Conservation (phyloP, 2,329 filamentous ascomycete genomes). For the Aureobasidium lini region DNA sequence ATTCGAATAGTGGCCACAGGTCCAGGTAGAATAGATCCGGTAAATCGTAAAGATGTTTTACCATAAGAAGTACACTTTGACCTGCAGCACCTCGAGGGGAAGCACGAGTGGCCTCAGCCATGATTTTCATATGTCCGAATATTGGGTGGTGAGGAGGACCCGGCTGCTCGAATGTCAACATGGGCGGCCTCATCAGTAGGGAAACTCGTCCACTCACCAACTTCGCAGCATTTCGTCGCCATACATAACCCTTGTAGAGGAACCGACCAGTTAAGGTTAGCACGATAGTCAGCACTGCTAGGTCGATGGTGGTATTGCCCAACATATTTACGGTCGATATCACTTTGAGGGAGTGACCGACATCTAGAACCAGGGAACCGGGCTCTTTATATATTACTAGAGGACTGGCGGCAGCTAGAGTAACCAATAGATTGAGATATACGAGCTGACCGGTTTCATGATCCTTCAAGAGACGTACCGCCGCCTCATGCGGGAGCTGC, state of each 20-base stretch:
- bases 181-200: fast-evolving
- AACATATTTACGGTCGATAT: too few relatives aligned
- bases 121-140: constrained; percentile 34
- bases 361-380: too few relatives aligned
- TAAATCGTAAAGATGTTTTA: constrained; percentile 32
- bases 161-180: constrained; percentile 23
- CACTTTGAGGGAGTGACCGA: too few relatives aligned
- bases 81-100: constrained; percentile 31
- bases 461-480: too few relatives aligned
- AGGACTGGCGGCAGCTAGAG: too few relatives aligned
- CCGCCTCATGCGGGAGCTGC: too few relatives aligned
- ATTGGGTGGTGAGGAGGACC: constrained; percentile 35
- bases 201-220: neutral
- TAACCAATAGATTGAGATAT: too few relatives aligned
- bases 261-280: constrained; percentile 22
- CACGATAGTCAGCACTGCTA: constrained; percentile 21
- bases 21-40: constrained; percentile 38
- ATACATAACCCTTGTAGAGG: constrained; percentile 20
- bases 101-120: constrained; percentile 28
- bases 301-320: constrained; percentile 12
- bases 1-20: constrained; percentile 34
- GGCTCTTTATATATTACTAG: too few relatives aligned
- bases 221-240: neutral
- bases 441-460: too few relatives aligned
- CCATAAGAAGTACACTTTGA: constrained; percentile 28